Percentiles rank a stretch among this genome's conserved stretches.
These are phyloP conservation scores for Perkinsus olseni DNA, from an alignment of 169 alveolate species.

Conservation along the genomic window DNA sequence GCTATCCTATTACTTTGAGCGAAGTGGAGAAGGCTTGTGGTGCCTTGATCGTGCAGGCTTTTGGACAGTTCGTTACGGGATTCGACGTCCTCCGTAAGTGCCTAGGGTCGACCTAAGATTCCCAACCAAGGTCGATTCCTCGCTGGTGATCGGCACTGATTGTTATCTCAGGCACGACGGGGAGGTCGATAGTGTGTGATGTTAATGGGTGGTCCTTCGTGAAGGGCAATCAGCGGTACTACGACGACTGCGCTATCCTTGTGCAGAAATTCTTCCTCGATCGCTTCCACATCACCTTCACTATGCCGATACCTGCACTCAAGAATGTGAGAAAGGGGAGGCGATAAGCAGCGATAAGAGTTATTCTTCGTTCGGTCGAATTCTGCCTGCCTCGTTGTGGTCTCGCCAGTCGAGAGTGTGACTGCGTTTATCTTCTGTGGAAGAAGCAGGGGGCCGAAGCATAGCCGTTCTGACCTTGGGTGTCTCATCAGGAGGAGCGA, in stretches of 20 bases:
- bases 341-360: too few relatives aligned
- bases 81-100: background rate
- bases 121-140: background rate
- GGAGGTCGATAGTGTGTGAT: conserved; percentile 91
- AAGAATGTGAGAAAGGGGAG: background rate
- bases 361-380: too few relatives aligned
- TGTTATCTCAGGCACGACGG: conserved; percentile 83
- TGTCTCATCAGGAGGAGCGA: background rate
- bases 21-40: conserved; percentile 73
- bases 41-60: background rate
- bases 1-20: conserved; percentile 89
- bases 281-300: background rate
- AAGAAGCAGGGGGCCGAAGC: too few relatives aligned
- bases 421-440: too few relatives aligned
- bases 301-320: background rate
- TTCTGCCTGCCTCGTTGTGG: background rate
- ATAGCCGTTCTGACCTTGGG: too few relatives aligned
- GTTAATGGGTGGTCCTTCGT: conserved; percentile 96
- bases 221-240: conserved; percentile 84
- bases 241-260: conserved; percentile 77
- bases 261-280: background rate
- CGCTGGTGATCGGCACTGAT: conserved; percentile 12
- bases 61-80: background rate
- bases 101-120: too few relatives aligned
- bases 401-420: background rate